Base-by-base conservation (phyloP, 1,284 basidiomycete genomes). In the Apiotrichum veenhuisii region DNA sequence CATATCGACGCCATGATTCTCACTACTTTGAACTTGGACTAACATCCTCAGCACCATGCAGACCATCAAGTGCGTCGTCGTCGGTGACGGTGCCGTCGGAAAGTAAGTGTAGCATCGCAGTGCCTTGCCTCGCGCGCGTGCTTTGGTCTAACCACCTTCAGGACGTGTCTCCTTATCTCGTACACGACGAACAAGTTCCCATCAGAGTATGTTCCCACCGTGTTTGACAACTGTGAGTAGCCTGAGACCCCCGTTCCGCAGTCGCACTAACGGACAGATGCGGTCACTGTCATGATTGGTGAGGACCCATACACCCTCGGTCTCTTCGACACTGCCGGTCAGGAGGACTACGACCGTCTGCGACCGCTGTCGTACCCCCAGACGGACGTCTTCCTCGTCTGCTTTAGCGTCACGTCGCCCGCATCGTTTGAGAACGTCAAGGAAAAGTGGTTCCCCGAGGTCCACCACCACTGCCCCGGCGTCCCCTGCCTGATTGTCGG, bases 401-500 rank as follows among this genome's bases (percentile, higher is more conserved):
- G 95, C 81, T 99, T 98, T 82, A 95, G 91, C 73, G 96, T 99
- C 66, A 97, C 94, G 34, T 95, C 91, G 25, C 96, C 95, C 7
- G 94, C 96, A 38, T 97, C 93, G 52, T 99, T 97, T 74, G 95
- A 99, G 79, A 98, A 99, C 87, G 95, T 99, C 71, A 98, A 96
- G 84, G 95, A 98, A 80, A 99, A 99, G 79, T 99, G 95, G 95
- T 97, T 98, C 84, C 96, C 95, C 27, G 96, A 99, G 81, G 95
- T 98, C 51, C 93, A 94, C 77, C 95, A 98, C 79, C 95, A 99
- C 77, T 99, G 96, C 82, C 96, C 96, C n/a, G 95, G 95, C 58
- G 95, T 98, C 56, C 95, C 95, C 64, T 97, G 94, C 83, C 85
- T 98, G 70, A 97, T 98, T 71, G 95, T 98, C 55, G 95, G 96